Evolutionary conservation across 495 filamentous ascomycete genomes (phyloP), one percentile per base, ranked within the genome.

Genomic region (Venustampulla echinocandica): DNA sequence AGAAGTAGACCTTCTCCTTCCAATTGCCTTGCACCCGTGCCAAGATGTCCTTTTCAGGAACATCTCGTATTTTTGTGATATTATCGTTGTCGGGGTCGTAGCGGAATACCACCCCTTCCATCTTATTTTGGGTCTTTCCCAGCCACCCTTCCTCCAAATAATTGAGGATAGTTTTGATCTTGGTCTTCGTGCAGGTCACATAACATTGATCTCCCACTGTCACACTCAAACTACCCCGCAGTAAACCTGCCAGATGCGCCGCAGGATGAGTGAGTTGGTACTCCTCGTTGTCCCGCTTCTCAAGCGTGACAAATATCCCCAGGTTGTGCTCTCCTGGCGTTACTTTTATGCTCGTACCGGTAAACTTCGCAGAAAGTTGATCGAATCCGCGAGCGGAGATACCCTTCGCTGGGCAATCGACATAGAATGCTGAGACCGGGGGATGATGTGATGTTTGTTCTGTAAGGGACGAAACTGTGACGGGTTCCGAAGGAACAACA

Each of bases 371-470:
- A 61, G 84, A 90, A 50, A 98, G 79, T 60, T 98, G 92, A 57
- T 98, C 92, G 56, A 87, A 98, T 0, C 92, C 92, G 44, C 84
- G 76, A 14, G 92, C 93, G 21, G 79, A 80, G 41, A 98, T 75
- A 4, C 90, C 92, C 59, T 87, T 92, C 43, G 92, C 86, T 0
- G 88, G 87, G 56, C 92, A 97, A 62, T 89, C 84, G 50, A 96
- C 79, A 63, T 83, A 93, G 68, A 94, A 98, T 1, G 92, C 92
- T 36, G 90, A 96, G 53, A 98, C 90, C 10, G 92, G 92, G 11
- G 92, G 92, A 69, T 98, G 92, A 49, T 98, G 92, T 5, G 90
- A 96, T n/a, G 92, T 88, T 58, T 98, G 92, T 63, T 98, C 92
- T 4, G 92, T 98, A 53, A 98, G 68, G 57, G 90, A 98, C 23